A percentile compares a stretch with the other conserved stretches of the same genome.
These are phyloP conservation scores for Fonsecaea erecta DNA, from an alignment of 2,329 filamentous ascomycete species.

Conservation along the genomic window DNA sequence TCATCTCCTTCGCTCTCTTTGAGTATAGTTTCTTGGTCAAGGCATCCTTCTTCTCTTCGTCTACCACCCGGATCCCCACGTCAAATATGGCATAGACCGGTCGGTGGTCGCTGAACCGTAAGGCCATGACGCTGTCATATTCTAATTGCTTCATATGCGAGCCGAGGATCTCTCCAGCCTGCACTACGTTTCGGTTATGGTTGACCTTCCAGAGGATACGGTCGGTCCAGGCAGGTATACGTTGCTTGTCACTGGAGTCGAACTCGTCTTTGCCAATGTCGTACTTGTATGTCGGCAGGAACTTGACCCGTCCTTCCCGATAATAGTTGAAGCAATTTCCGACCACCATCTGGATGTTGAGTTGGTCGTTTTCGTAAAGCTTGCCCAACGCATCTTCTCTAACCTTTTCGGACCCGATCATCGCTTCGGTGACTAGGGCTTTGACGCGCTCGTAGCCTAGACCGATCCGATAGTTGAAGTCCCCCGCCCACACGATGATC, in stretches of 20 bases:
- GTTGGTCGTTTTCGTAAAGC: slow-evolving; percentile 52
- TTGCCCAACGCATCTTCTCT: slow-evolving; percentile 51
- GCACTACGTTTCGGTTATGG: slow-evolving; percentile 27
- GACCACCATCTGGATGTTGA: slow-evolving; percentile 95
- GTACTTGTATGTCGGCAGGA: slow-evolving; percentile 94
- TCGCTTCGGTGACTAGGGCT: slow-evolving; percentile 70
- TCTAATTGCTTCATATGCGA: slow-evolving; percentile 78
- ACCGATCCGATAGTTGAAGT: slow-evolving; percentile 98
- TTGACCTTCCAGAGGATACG: slow-evolving; percentile 75
- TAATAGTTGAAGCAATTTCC: slow-evolving; percentile 90
- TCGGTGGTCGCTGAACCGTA: slow-evolving; percentile 93
- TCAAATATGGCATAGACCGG: slow-evolving; percentile 91
- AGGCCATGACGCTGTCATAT: slow-evolving; percentile 80
- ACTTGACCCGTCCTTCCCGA: slow-evolving; percentile 84
- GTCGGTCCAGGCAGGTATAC: slow-evolving; percentile 97
- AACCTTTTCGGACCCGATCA: slow-evolving; percentile 85
- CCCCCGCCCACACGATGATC: slow-evolving; percentile 90
- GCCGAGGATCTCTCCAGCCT: slow-evolving; percentile 52
- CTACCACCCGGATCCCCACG: slow-evolving; percentile 77
- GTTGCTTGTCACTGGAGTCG: slow-evolving; percentile 88
- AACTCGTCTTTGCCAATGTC: slow-evolving; percentile 87
- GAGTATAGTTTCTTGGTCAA: slow-evolving; percentile 78
- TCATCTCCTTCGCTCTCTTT: slow-evolving; percentile 63
- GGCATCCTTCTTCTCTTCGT: slow-evolving; percentile 72
- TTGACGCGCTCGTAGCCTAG: slow-evolving; percentile 77